Evolutionary conservation across 768 basidiomycete species (phyloP).

Genomic region (Phanerochaete carnosa): DNA sequence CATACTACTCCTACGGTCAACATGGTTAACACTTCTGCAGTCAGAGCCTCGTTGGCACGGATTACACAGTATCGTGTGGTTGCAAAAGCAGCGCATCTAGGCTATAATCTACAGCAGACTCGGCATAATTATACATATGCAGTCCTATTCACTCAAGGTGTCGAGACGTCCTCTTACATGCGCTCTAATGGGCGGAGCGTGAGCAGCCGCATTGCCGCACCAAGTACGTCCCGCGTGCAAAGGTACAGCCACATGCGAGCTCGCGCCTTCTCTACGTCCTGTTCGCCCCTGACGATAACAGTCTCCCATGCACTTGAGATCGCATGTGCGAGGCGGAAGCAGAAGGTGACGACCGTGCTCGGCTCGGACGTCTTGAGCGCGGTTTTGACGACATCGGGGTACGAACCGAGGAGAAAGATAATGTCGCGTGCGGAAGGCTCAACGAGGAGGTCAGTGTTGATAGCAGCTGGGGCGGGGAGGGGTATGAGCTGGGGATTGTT

Average conservation of each 20-base stretch:
- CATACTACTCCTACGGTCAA: neutral
- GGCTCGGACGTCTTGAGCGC: slow-evolving; percentile 87
- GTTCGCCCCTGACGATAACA: slow-evolving; percentile 81
- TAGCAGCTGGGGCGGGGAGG: slow-evolving; percentile 64
- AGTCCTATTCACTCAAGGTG: neutral
- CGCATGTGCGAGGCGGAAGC: slow-evolving; percentile 81
- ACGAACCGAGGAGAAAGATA: slow-evolving; percentile 79
- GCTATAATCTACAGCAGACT: neutral
- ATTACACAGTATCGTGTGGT: neutral
- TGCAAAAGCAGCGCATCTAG: neutral
- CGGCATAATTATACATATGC: neutral
- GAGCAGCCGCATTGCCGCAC: slow-evolving; percentile 79
- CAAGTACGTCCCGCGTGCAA: slow-evolving; percentile 87
- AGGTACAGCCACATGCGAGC: slow-evolving; percentile 90
- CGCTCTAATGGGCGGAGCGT: slow-evolving; percentile 88
- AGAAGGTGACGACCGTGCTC: slow-evolving; percentile 86
- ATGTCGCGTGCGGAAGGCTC: slow-evolving; percentile 83
- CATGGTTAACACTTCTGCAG: neutral
- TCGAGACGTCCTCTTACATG: slow-evolving; percentile 69
- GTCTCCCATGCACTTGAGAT: slow-evolving; percentile 93
- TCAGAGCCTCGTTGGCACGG: neutral
- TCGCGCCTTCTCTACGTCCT: slow-evolving; percentile 69
- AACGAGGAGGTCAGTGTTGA: slow-evolving; percentile 64
- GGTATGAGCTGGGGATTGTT: slow-evolving; percentile 88
- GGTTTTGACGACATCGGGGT: slow-evolving; percentile 87